Percentiles rank a stretch among this genome's conserved stretches.
Conservation (phyloP, 176 grass and related monocot species). For the Aegilops umbellulata region DNA sequence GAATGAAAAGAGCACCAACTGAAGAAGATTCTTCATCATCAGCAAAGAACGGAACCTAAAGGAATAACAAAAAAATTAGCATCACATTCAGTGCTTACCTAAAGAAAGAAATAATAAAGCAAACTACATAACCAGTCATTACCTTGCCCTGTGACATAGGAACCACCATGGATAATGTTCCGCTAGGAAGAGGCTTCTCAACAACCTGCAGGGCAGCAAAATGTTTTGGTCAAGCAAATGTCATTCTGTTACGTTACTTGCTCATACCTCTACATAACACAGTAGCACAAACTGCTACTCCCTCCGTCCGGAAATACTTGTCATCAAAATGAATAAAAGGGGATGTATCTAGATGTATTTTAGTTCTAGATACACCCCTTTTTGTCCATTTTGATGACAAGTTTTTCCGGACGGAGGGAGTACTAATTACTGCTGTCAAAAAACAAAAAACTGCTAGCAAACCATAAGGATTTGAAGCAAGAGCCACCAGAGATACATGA, state of each 20-base stretch:
- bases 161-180: constrained; percentile 61
- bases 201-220: constrained; percentile 61
- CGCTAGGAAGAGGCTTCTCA: constrained; percentile 65
- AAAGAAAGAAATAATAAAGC: too few species aligned
- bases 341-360: too few species aligned
- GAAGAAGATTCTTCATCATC: constrained; percentile 67
- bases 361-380: too few species aligned
- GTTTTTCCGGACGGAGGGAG: too few species aligned
- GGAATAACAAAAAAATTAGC: too few species aligned
- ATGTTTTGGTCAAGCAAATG: background rate
- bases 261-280: background rate
- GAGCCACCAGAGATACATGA: constrained; percentile 49
- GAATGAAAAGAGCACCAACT: constrained; percentile 79
- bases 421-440: background rate
- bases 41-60: constrained; percentile 62
- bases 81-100: background rate
- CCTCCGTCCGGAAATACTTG: too few species aligned
- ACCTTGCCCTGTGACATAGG: constrained; percentile 85
- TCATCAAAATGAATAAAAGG: too few species aligned
- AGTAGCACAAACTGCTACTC: background rate
- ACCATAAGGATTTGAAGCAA: constrained; percentile 75
- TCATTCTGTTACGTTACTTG: background rate
- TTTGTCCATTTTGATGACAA: too few species aligned
- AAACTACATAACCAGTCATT: too few species aligned
- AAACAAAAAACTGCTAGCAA: constrained; percentile 34